Conservation (phyloP, 768 basidiomycete species). For the Termitomyces sp. region DNA sequence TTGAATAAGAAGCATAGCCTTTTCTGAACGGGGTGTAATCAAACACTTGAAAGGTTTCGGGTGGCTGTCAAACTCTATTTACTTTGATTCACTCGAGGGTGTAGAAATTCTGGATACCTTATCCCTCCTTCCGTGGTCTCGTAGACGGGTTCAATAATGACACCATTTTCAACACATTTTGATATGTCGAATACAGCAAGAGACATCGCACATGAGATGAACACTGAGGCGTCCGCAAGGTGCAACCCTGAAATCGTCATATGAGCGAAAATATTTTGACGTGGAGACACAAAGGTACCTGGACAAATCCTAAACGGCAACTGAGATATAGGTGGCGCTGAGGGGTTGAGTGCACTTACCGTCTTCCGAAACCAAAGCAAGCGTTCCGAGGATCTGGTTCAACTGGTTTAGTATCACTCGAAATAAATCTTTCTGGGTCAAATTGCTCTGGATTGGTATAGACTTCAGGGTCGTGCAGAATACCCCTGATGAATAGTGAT, state of each 20-base stretch:
- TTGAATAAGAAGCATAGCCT: not conserved
- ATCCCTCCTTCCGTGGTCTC: slow-evolving; percentile 59
- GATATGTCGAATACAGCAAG: slow-evolving; percentile 47
- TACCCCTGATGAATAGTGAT: slow-evolving; percentile 26
- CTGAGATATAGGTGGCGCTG: not conserved
- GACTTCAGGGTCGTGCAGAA: slow-evolving; percentile 46
- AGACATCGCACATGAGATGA: slow-evolving; percentile 45
- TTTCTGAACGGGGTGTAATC: not conserved
- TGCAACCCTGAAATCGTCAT: slow-evolving; percentile 32
- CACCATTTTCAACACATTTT: slow-evolving; percentile 37
- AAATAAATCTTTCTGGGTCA: slow-evolving; percentile 55
- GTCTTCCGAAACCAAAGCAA: slow-evolving; percentile 69
- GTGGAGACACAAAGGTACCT: slow-evolving; percentile 23
- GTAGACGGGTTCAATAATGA: slow-evolving; percentile 43
- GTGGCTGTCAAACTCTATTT: not conserved
- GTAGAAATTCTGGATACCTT: slow-evolving; percentile 30
- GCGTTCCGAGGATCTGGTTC: slow-evolving; percentile 53
- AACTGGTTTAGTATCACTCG: slow-evolving; percentile 31
- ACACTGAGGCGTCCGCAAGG: slow-evolving; percentile 48
- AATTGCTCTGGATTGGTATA: slow-evolving; percentile 52
- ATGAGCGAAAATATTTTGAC: not conserved
- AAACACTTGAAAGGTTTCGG: not conserved
- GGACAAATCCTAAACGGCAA: slow-evolving; percentile 35
- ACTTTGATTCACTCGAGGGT: not conserved
- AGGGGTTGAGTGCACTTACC: slow-evolving; percentile 24